A percentile compares a stretch with the other conserved stretches of the same genome.
Conservation (phyloP, 495 filamentous ascomycete species). For the Talaromyces nanjingensis region DNA sequence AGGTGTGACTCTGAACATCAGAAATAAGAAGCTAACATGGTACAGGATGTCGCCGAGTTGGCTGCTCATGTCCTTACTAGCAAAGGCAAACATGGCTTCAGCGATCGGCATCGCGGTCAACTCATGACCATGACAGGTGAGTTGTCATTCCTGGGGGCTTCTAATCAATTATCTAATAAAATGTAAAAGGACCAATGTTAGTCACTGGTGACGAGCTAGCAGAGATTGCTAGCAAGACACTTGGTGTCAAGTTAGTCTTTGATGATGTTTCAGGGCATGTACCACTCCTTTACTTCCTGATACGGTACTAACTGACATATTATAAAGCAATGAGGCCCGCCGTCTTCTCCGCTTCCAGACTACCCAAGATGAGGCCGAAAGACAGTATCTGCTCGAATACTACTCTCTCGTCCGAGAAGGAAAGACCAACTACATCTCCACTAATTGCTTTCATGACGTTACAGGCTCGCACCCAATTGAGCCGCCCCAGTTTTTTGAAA, state of each 20-base stretch:
- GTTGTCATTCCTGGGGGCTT: not conserved
- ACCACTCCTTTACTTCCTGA: not conserved
- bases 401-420: constrained; percentile 52
- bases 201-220: constrained; percentile 45
- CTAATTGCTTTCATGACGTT: constrained; percentile 46
- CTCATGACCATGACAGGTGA: constrained; percentile 46
- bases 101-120: constrained; percentile 48
- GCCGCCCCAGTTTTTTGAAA: constrained; percentile 46
- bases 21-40: constrained; percentile 48
- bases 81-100: constrained; percentile 44
- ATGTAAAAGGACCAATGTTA: constrained; percentile 39
- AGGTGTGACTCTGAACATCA: constrained; percentile 16
- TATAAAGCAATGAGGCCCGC: constrained; percentile 35
- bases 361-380: constrained; percentile 39
- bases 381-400: constrained; percentile 50
- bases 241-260: constrained; percentile 43
- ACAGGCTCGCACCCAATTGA: constrained; percentile 44
- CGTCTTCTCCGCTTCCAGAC: constrained; percentile 35
- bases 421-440: constrained; percentile 55
- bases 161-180: not conserved
- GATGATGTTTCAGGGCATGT: constrained; percentile 46
- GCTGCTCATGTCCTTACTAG: constrained; percentile 42
- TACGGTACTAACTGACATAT: not conserved
- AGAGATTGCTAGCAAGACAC: constrained; percentile 37
- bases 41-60: constrained; percentile 32